Evolutionary conservation across 768 basidiomycete species (phyloP), one percentile per base, ranked within the genome.

Genomic region (Rhodotorula diobovata): DNA sequence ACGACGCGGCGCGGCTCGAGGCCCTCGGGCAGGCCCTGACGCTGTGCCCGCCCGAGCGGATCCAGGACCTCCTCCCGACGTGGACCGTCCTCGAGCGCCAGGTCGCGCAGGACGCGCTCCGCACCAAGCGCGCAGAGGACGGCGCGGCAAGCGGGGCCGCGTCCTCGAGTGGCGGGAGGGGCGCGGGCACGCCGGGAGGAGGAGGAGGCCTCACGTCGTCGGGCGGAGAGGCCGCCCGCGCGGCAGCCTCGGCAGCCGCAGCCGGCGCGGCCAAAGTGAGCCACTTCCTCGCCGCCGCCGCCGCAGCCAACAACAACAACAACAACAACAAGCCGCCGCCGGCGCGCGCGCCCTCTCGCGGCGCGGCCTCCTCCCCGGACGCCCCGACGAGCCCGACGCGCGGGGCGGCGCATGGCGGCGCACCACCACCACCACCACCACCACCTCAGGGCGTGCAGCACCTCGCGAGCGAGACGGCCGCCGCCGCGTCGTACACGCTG

Each of bases 1-100:
- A 93, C 70, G 80, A 86, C 12, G 80, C 84, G 20, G 86, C 87
- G 75, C 90, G 89, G 77, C 83, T 92, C 70, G 82, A 81, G 3
- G 83, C 95, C 2, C 80, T 97, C 30, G 91, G 91, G 4, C 85
- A 87, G 61, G 90, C 93, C 6, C 82, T 97, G 39, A 88, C 92
- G 77, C 83, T 96, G 28, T 95, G 93, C 79, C 93, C 94, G 1
- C 80, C 89, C 0, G 90, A 92, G 64, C 85, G 86, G 75, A 84
- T 95, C 20, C 83, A 87, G 51, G 89, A 91, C 71, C 82, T 97
- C n/a, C 83, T 98, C 21, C 79, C 83, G 2, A 84, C 86, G 7
- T 97, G 93, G 91, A 85, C 87, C 59, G 85, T 85, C 45, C 79
- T 90, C 39, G 90, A 93, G 80, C 85, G 81, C 69, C 88, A 88